Evolutionary conservation across 1,284 basidiomycete species (phyloP), one percentile per base, ranked within the genome.

Genomic region (Tausonia pullulans): DNA sequence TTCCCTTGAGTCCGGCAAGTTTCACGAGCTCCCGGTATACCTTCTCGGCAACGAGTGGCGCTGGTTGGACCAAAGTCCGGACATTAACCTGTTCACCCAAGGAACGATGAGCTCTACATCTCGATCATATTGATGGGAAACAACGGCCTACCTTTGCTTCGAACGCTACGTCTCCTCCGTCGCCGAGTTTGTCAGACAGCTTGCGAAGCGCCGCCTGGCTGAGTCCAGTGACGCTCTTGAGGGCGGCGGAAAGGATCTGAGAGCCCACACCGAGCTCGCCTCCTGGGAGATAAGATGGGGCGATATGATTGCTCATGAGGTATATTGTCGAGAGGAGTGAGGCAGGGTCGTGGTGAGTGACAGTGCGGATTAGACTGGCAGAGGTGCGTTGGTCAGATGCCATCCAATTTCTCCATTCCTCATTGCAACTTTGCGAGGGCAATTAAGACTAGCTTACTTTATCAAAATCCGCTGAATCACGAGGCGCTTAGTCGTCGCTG

Each of bases 211-310:
- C 82, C 14, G 81, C 77, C 16, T 84, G 72, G 8, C 85, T 83
- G 14, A 89, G 79, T 8, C 91, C 91, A 3, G 89, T 92, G 27
- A 91, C 84, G 67, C 89, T 83, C 72, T 87, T 87, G 55, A 95
- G 84, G 4, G 88, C 86, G 68, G 85, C 87, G 5, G 85, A 85
- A 64, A 95, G 82, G 63, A 89, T 82, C 58, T 88, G 86, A 9
- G 81, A 79, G 2, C 89, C 89, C 46, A 91, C 78, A 41, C 87
- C 88, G 40, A 91, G 81, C 72, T 92, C 89, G 63, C 87, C 76
- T 9, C 40, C n/a, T 4, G 85, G 78, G 51, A 82, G 78, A 76
- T 90, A 91, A 0, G 87, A 81, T 14, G 92, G 90, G 0, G 85
- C 83, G 48, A 96, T 82, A 48, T 88, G 84, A 74, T 94, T 96